phyloP scores from a whole-genome alignment of 2,329 filamentous ascomycete species.

The Pseudogymnoascus sp. region DNA sequence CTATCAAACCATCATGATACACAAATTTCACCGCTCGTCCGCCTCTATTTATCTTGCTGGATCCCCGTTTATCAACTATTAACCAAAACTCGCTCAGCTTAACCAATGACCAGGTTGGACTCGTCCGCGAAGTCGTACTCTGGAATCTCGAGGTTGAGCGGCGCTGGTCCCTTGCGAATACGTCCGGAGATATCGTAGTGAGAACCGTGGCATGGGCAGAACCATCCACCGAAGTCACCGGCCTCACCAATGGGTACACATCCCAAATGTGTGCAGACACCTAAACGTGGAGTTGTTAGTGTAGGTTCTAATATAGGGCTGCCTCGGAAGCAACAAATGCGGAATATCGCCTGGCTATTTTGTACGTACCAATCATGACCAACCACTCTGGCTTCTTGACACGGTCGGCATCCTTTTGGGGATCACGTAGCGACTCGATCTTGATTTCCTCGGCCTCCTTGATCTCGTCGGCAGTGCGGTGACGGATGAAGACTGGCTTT shows the following conservation, averaged over 20 bases:
- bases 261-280: constrained; percentile 97
- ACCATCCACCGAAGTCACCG: constrained; percentile 97
- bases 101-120: constrained; percentile 85
- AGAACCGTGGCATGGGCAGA: constrained; percentile 99
- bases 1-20: constrained; percentile 12
- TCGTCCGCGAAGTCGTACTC: constrained; percentile 90
- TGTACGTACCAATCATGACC: constrained; percentile 78
- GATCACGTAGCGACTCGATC: constrained; percentile 77
- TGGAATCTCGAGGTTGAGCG: constrained; percentile 94
- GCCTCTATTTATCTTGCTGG: constrained; percentile 29
- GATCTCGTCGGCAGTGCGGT: constrained; percentile 90
- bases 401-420: constrained; percentile 82
- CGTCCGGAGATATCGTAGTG: constrained; percentile 99
- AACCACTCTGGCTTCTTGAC: constrained; percentile 99
- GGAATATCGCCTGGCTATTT: neutral
- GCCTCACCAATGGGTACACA: constrained; percentile 99
- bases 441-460: constrained; percentile 87
- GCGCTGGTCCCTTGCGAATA: constrained; percentile 93
- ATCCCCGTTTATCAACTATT: constrained; percentile 11
- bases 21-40: constrained; percentile 17
- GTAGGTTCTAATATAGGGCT: constrained; percentile 20
- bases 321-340: neutral
- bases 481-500: constrained; percentile 99
- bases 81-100: constrained; percentile 33
- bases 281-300: constrained; percentile 36